phyloP scores from a whole-genome alignment of 176 grass and related monocot species.

The Puya raimondii region DNA sequence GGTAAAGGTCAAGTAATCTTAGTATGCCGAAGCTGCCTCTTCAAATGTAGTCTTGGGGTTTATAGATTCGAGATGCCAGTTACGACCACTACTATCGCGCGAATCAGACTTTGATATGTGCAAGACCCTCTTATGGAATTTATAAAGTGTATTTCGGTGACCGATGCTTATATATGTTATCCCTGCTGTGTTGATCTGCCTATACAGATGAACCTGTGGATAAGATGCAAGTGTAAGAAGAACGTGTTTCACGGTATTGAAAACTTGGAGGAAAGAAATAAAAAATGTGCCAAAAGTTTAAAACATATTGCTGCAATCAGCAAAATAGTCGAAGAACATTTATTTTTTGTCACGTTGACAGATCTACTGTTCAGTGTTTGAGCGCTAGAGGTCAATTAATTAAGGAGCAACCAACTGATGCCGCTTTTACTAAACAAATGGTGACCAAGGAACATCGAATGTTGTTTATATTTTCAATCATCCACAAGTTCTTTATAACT shows the following conservation, averaged over 20 bases:
- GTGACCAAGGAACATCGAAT: not conserved
- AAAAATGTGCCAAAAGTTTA: not conserved
- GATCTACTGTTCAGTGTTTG: not conserved
- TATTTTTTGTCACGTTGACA: no score
- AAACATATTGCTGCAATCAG: not conserved
- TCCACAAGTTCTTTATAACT: no score
- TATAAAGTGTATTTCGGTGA: constrained; percentile 71
- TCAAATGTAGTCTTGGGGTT: constrained; percentile 25
- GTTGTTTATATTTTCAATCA: no score
- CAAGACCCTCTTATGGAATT: constrained; percentile 79
- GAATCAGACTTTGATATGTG: constrained; percentile 49
- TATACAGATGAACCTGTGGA: constrained; percentile 65
- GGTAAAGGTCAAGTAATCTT: constrained; percentile 9
- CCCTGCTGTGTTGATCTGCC: constrained; percentile 79
- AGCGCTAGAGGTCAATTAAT: not conserved
- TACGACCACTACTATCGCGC: constrained; percentile 15
- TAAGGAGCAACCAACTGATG: not conserved
- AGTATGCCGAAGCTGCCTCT: constrained; percentile 38
- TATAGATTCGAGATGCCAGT: constrained; percentile 45
- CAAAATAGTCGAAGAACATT: not conserved
- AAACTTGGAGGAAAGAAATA: not conserved
- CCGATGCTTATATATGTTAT: constrained; percentile 91
- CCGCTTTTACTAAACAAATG: not conserved
- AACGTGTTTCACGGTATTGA: constrained; percentile 1
- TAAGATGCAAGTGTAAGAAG: constrained; percentile 7